Base-by-base conservation (phyloP, 306 rosid genomes). In the Betula pendula region DNA sequence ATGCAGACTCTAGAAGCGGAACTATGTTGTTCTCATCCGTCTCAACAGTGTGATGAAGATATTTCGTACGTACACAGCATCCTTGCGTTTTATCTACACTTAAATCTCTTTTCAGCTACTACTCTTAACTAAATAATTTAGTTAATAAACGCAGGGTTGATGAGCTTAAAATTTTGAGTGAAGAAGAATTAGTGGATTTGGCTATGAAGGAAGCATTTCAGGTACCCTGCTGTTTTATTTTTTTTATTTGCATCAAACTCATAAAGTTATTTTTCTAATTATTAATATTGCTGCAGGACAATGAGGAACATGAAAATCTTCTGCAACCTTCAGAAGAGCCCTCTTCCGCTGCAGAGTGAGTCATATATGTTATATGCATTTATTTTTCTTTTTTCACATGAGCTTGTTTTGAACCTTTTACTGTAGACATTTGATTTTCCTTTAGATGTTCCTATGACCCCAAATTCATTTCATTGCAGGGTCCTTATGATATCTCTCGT, bases 111-210 rank as follows among this genome's bases (percentile, higher is more conserved):
- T 35, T 65, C 31, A 20, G 20, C 60, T 77, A 24, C 31, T 1
- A 63, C 4, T 62, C 29, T 59, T n/a, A 10, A 59, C 22, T 38
- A 15, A 49, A 35, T 35, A 3, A 35, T 35, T 73, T 59, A 42
- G 44, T 22, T 68, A 29, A 19, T 27, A 10, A 31, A 69, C 74
- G 81, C 82, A 94, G 97, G 71, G 88, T 90, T 63, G 93, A 90
- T 79, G 98, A 84, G 40, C 98, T 94, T 69, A 91, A 86, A 82
- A 79, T 92, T 6, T 89, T 81, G 71, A 85, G 88, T 7, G 98
- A 89, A 31, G 94, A 87, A 20, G 92, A 94, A 70, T 82, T 94
- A 70, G 88, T 94, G 81, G 91, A 94, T 75, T 85, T 87, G 93
- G 96, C 97, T 78, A 79, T 92, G 84, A 89, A 85, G 77, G 87